phyloP scores from a whole-genome alignment of 371 early-diverging fungal species.

The Mucor mucedo region DNA sequence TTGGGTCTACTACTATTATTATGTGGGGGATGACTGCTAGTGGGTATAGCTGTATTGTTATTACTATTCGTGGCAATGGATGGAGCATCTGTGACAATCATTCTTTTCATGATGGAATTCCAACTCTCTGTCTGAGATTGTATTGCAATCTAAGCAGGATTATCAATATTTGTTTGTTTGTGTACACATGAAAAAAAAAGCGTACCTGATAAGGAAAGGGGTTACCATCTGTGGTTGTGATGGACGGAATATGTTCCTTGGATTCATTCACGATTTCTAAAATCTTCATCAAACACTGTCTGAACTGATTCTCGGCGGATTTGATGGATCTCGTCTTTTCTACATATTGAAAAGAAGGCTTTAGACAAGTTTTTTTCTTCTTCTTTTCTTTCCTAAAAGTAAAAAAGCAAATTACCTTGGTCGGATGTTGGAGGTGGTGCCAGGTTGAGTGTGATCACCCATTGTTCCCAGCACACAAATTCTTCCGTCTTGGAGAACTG shows the following conservation, averaged over 20 bases:
- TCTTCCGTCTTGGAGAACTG: constrained; percentile 74
- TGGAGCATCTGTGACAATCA: constrained; percentile 46
- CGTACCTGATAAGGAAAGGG: constrained; percentile 88
- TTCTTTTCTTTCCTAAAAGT: background rate
- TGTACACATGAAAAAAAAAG: background rate
- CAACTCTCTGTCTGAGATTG: constrained; percentile 47
- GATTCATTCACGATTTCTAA: constrained; percentile 76
- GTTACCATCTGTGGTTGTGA: constrained; percentile 78
- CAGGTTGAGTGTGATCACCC: constrained; percentile 73
- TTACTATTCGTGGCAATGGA: constrained; percentile 4
- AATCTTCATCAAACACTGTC: constrained; percentile 63
- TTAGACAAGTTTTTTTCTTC: background rate
- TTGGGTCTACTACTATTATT: background rate
- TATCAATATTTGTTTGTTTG: background rate
- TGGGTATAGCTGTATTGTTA: background rate
- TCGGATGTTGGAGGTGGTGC: constrained; percentile 61
- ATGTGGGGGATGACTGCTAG: background rate
- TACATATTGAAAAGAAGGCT: constrained; percentile 5
- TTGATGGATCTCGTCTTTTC: constrained; percentile 46
- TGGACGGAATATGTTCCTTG: constrained; percentile 91
- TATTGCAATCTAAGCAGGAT: constrained; percentile 37
- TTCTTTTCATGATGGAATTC: constrained; percentile 50
- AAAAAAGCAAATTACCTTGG: constrained; percentile 50
- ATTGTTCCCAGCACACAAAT: constrained; percentile 90
- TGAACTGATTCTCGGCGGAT: constrained; percentile 48